Base-by-base conservation (phyloP, 2,329 filamentous ascomycete species). In the Fusarium succisae region DNA sequence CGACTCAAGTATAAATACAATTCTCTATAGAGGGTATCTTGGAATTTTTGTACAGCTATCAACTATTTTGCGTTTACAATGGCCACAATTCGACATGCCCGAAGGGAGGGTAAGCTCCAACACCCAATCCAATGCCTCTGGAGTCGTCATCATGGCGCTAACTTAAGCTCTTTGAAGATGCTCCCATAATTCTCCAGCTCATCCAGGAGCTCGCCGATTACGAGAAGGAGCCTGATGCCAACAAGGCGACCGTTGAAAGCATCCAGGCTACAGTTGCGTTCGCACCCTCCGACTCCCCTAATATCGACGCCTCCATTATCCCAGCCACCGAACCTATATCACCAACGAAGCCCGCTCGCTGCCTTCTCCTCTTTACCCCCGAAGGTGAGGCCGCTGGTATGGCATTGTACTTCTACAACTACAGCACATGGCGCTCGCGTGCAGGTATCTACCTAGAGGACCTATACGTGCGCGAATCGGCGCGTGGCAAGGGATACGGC, bases 401-500 rank as follows among this genome's bases (percentile, higher is more conserved):
- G 89, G 95, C 95, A 3, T 84, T 98, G 45, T 98, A 95, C 85
- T 98, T 97, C 82, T 95, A 96, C 87, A 98, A 96, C 84, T 98
- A 98, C 84, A 94, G 92, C 79, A 98, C 96, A 1, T 98, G 96
- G 96, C 90, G 93, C 14, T 90, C 93, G n/a, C 90, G 89, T 51
- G 91, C 95, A 1, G 96, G 96, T 6, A 93, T 99, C 79, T 98
- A 97, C 82, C 91, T 98, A 43, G 96, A 98, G 82, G 96, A 98
- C 80, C 86, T 98, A n/a, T 98, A 92, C 79, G 94, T 99, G 45
- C 87, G 91, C 76, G 88, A 91, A 2, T 84, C 85, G 50, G 91
- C 93, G 77, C 87, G 96, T 8, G 91, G 91, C 39, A 90, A 89
- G 70, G 95, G 95, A 2, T 97, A 96, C 80, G 96, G 95, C 44